phyloP scores from a whole-genome alignment of 495 filamentous ascomycete species.

The Neurospora sp. region DNA sequence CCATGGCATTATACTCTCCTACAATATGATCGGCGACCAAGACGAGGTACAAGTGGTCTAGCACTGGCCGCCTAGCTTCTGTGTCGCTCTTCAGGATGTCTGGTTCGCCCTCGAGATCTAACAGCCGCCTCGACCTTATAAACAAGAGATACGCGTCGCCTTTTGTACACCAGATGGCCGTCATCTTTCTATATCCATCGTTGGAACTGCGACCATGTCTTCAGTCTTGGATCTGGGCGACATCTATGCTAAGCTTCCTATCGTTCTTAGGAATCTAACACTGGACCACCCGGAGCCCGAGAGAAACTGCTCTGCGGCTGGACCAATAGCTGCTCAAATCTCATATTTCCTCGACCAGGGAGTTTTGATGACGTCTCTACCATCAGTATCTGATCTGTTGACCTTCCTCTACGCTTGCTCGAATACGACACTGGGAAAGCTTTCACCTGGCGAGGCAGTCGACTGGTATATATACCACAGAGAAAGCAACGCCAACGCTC shows the following conservation, averaged over 20 bases:
- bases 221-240: background rate
- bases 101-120: background rate
- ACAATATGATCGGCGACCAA: background rate
- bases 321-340: background rate
- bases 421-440: no score
- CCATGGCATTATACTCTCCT: background rate
- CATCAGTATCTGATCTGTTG: no score
- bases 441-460: no score
- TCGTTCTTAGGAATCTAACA: rapidly evolving
- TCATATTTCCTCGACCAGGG: background rate
- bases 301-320: background rate
- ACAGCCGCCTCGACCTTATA: background rate
- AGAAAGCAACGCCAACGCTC: background rate
- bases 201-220: background rate
- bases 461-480: background rate
- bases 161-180: background rate
- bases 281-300: background rate
- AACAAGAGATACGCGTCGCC: background rate
- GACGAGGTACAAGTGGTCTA: background rate
- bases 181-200: background rate
- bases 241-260: background rate
- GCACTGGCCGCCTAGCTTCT: background rate
- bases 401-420: no score
- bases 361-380: background rate
- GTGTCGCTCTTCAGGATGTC: background rate